Base-by-base conservation (phyloP, 441 rosid species). In the Euphorbia corollata region DNA sequence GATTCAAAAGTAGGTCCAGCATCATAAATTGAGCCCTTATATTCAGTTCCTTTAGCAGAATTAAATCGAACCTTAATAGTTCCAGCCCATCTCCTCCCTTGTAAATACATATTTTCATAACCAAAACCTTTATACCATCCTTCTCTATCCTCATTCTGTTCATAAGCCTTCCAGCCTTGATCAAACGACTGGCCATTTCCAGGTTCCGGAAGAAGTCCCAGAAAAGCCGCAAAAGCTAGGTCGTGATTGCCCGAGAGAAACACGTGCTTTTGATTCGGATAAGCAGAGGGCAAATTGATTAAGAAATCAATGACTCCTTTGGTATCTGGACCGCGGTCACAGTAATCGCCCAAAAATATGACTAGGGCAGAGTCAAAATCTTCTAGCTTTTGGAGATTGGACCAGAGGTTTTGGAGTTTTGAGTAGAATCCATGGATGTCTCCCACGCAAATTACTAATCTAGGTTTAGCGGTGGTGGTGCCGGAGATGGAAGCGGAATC, bases 331-430 rank as follows among this genome's bases (percentile, higher is more conserved):
- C 96, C 98, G 9, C 96, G 90, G 67, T 92, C 98, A 65, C 98
- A 92, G 80, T 89, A 89, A 71, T 92, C 96, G 41, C 98, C 98
- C 47, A 88, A 78, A 80, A 92, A 92, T 67, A 92, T 87, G 65
- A 89, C 64, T 43, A 81, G 81, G 65, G 98, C 88, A 50, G 93
- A 59, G 68, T 48, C 63, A 80, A 89, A 89, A 6, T 77, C 77
- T 20, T 68, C 65, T 22, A 78, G 81, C 60, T 82, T 43, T 73
- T 84, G 81, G 66, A 92, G 93, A 70, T 87, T 90, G 66, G 77
- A 59, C 98, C 98, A 90, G 57, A 92, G 90, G 8, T 77, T 77
- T 64, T 77, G 77, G 71, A 92, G 90, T 80, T 83, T 90, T n/a
- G 66, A 45, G 43, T 79, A 5, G 88, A 83, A 51, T 75, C 97